Percentiles rank a stretch among this genome's conserved stretches.
phyloP scores from a whole-genome alignment of 106 monocot species.

The Phalaenopsis equestris region DNA sequence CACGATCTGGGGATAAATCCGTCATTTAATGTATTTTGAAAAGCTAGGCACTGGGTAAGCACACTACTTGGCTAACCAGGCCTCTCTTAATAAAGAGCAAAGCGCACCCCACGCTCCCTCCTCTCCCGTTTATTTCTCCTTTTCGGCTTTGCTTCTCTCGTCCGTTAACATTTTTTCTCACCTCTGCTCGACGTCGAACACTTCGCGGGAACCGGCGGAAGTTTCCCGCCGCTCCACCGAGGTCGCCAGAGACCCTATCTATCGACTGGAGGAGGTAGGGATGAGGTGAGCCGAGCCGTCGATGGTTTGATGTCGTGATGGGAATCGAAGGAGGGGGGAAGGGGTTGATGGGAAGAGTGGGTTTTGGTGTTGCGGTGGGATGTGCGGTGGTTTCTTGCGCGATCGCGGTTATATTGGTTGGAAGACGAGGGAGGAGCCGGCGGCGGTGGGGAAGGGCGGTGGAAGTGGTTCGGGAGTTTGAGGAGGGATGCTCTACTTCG shows the following conservation, averaged over 20 bases:
- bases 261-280: neutral
- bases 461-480: slow-evolving; percentile 53
- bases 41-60: slow-evolving; percentile 16
- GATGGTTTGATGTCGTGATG: neutral
- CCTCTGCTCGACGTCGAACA: slow-evolving; percentile 15
- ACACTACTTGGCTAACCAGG: slow-evolving; percentile 20
- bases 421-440: slow-evolving; percentile 27
- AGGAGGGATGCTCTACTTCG: slow-evolving; percentile 44
- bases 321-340: slow-evolving; percentile 20
- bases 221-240: neutral
- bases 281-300: neutral
- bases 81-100: slow-evolving; percentile 4
- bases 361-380: slow-evolving; percentile 45
- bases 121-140: neutral
- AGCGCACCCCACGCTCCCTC: neutral
- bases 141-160: neutral
- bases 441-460: slow-evolving; percentile 42
- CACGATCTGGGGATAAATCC: slow-evolving; percentile 12
- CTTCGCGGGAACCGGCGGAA: neutral
- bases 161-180: neutral
- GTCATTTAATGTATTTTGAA: slow-evolving; percentile 18
- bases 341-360: slow-evolving; percentile 35
- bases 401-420: slow-evolving; percentile 43
- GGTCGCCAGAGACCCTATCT: neutral
- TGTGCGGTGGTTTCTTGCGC: slow-evolving; percentile 62